Percentiles rank a stretch among this genome's conserved stretches.
These are phyloP conservation scores for Coprinellus micaceus DNA, from an alignment of 768 basidiomycete genomes.

Conservation along the genomic window DNA sequence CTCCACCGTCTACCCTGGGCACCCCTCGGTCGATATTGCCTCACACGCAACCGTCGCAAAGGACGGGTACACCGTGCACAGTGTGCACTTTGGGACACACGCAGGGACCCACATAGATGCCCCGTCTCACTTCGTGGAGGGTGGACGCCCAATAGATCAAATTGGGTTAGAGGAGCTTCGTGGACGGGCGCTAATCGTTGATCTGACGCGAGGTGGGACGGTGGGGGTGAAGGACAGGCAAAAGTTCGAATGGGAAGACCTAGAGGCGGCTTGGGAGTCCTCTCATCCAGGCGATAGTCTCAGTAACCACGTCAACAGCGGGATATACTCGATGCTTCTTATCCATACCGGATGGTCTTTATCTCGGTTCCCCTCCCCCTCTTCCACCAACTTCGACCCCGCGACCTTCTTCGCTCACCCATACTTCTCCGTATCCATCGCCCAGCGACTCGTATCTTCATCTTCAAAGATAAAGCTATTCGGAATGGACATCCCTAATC, in stretches of 20 bases:
- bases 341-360: conserved; percentile 11
- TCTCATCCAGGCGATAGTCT: not conserved
- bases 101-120: conserved; percentile 81
- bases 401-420: conserved; percentile 58
- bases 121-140: conserved; percentile 64
- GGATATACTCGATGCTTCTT: no score
- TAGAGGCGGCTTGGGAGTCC: conserved; percentile 19
- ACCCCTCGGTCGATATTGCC: conserved; percentile 42
- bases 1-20: conserved; percentile 46
- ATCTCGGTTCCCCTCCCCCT: not conserved
- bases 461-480: conserved; percentile 20
- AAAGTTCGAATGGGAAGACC: conserved; percentile 54
- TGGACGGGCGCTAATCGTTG: conserved; percentile 52
- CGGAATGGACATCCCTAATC: conserved; percentile 62
- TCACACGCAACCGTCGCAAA: conserved; percentile 36
- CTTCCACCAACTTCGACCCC: conserved; percentile 18
- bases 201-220: conserved; percentile 35
- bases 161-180: conserved; percentile 51
- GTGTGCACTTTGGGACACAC: conserved; percentile 60
- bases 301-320: conserved; percentile 37
- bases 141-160: conserved; percentile 55
- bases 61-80: conserved; percentile 50
- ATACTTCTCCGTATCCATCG: conserved; percentile 36
- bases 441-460: not conserved
- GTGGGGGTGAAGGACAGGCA: conserved; percentile 30